Conservation (phyloP, 176 grass and related monocot genomes). For the Avena insularis region DNA sequence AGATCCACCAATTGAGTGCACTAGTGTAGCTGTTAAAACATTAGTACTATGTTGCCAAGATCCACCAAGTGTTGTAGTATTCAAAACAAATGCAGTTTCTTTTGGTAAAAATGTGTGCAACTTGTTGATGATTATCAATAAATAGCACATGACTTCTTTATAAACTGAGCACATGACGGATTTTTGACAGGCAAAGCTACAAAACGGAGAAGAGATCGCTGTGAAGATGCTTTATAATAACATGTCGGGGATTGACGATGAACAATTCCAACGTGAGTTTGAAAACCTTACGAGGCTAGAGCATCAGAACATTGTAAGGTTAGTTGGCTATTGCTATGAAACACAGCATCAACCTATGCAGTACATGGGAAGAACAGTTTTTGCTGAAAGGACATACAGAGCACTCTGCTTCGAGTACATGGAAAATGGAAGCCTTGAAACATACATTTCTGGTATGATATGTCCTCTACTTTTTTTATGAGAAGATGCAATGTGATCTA, state of each 20-base stretch:
- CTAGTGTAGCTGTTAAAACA: too few relatives aligned
- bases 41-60: too few relatives aligned
- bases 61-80: too few relatives aligned
- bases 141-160: neutral
- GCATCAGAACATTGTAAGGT: neutral
- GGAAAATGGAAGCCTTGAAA: neutral
- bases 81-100: too few relatives aligned
- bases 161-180: too few relatives aligned
- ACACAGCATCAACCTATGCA: neutral
- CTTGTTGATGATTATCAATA: too few relatives aligned
- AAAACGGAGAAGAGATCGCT: neutral
- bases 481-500: too few relatives aligned
- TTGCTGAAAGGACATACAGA: neutral
- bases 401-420: neutral
- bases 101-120: too few relatives aligned
- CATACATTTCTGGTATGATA: neutral
- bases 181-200: neutral
- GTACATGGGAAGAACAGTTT: neutral
- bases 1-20: too few relatives aligned
- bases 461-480: too few relatives aligned
- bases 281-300: neutral
- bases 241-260: neutral
- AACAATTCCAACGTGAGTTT: neutral
- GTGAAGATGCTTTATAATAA: neutral
- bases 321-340: neutral